These are phyloP conservation scores for Erythrobasidium yunnanense DNA, from an alignment of 768 basidiomycete species.

Conservation along the genomic window DNA sequence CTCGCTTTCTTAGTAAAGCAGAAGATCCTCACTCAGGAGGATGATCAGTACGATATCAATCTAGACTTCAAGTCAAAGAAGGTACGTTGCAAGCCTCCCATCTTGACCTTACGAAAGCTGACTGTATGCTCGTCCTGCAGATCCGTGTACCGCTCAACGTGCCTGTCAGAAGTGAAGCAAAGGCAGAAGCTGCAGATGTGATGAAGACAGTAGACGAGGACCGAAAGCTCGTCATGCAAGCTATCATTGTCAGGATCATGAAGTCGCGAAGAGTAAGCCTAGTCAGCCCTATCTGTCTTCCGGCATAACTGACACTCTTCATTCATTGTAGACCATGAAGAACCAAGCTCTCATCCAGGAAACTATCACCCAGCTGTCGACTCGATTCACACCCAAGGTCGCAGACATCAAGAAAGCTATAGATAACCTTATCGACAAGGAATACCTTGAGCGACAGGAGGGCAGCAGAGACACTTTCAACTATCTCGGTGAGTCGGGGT, in stretches of 20 bases:
- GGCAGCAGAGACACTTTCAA: conserved; percentile 25
- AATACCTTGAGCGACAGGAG: conserved; percentile 81
- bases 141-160: conserved; percentile 44
- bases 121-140: conserved; percentile 36
- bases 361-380: conserved; percentile 76
- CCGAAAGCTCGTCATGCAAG: conserved; percentile 84
- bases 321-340: conserved; percentile 75
- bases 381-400: conserved; percentile 82
- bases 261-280: conserved; percentile 63
- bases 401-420: conserved; percentile 88
- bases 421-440: conserved; percentile 69
- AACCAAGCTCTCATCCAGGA: conserved; percentile 81
- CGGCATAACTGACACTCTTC: no score
- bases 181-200: conserved; percentile 77
- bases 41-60: conserved; percentile 88
- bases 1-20: conserved; percentile 65
- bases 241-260: conserved; percentile 54
- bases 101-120: not conserved
- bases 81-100: not conserved
- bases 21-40: conserved; percentile 78
- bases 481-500: conserved; percentile 8
- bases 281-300: no score
- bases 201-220: conserved; percentile 93
- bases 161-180: conserved; percentile 88
- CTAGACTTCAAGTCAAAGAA: conserved; percentile 43